Evolutionary conservation across 306 rosid species (phyloP), one percentile per base, ranked within the genome.

Genomic region (Castanospermum australe): DNA sequence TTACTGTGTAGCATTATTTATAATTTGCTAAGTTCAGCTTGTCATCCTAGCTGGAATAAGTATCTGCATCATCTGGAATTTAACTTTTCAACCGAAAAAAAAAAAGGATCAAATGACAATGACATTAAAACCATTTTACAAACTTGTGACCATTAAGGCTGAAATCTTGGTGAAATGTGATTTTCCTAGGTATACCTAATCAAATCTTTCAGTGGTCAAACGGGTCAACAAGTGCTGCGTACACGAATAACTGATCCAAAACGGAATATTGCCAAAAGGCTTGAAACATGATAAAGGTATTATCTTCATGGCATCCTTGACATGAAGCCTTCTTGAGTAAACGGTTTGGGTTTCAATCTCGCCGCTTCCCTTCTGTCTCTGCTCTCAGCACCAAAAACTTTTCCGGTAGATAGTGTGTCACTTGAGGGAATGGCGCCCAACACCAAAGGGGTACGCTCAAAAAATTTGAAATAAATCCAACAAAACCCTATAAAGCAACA

Each of bases 121-220:
- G 85, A 84, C 87, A 22, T 51, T 13, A 9, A 54, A 79, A 76
- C 82, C 77, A 66, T 71, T 45, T 76, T 63, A 55, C 13, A 36
- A 72, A 64, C 42, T 60, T 22, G 6, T 13, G 28, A 84, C 18
- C 59, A 61, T 18, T 1, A 18, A 52, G 66, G 65, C 71, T 61
- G 56, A 75, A 65, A 71, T 60, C 47, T 82, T 67, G 85, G 81
- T 84, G 59, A 67, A 51, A 71, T 78, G 81, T 76, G 36, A 75
- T 79, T 84, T 74, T 81, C 76, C 63, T 21, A 66, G 80, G 75
- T 30, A 65, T 55, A 62, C 73, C 78, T 51, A 35, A 71, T 71
- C 42, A 52, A 52, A 67, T 73, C 67, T 47, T 51, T 15, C 14
- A 44, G 38, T 5, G 9, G 77, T 52, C 36, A 52, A 28, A 35